Percentiles rank a stretch among this genome's conserved stretches.
Conservation (phyloP, 352 stramenopile genomes). For the Albugo laibachii region DNA sequence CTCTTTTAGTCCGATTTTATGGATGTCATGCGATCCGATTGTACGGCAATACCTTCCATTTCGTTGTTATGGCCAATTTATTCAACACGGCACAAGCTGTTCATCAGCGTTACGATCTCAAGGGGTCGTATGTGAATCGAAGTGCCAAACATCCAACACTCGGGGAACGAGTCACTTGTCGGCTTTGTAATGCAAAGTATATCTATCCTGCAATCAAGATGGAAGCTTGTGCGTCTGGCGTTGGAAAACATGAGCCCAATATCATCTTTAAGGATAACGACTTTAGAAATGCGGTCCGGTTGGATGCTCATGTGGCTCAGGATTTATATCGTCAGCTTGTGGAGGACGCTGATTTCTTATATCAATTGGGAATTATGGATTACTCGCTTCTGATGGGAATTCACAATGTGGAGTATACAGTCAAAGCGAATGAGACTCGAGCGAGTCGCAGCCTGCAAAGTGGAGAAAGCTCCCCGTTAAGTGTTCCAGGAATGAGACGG, state of each 20-base stretch:
- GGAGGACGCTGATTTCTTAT: conserved; percentile 76
- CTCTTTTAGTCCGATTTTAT: conserved; percentile 63
- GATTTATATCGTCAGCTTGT: conserved; percentile 71
- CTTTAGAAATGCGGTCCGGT: conserved; percentile 58
- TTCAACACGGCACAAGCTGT: conserved; percentile 73
- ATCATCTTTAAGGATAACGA: conserved; percentile 80
- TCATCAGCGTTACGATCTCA: conserved; percentile 75
- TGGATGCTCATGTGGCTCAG: conserved; percentile 48
- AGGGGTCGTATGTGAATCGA: conserved; percentile 76
- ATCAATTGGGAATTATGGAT: conserved; percentile 78
- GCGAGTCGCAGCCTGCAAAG: conserved; percentile 9
- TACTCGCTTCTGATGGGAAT: conserved; percentile 80
- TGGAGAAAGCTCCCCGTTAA: not conserved
- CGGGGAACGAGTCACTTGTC: conserved; percentile 66
- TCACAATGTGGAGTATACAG: conserved; percentile 78
- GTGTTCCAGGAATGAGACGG: conserved; percentile 33
- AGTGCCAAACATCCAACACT: conserved; percentile 75
- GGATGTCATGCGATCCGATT: conserved; percentile 68
- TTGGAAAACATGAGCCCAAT: conserved; percentile 70
- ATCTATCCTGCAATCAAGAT: conserved; percentile 64
- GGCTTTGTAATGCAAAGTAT: conserved; percentile 77
- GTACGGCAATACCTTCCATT: conserved; percentile 81
- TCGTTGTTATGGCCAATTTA: conserved; percentile 77
- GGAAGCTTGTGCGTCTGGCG: conserved; percentile 48
- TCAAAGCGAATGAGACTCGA: conserved; percentile 29